These are phyloP conservation scores for Phytopythium cucurbitacearum DNA, from an alignment of 352 stramenopile species.

Conservation along the genomic window DNA sequence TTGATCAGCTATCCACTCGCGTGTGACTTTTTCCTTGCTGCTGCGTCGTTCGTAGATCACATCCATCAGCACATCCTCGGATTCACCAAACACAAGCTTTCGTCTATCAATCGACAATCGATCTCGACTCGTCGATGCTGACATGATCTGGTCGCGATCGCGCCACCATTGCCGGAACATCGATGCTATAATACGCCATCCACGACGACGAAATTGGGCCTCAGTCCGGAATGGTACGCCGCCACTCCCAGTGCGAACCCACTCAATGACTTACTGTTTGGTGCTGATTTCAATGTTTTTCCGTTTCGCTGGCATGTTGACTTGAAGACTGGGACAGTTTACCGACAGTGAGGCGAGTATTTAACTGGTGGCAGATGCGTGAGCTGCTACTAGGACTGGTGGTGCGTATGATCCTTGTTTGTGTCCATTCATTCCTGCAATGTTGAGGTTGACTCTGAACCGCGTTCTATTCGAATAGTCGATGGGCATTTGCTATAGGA, in stretches of 20 bases:
- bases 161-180: conserved; percentile 8
- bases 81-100: not conserved
- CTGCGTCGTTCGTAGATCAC: conserved; percentile 2
- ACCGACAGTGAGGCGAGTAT: too few species aligned
- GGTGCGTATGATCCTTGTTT: too few species aligned
- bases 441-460: too few species aligned
- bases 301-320: too few species aligned
- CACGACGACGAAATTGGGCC: conserved; percentile 2
- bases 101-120: conserved; percentile 5
- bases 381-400: too few species aligned
- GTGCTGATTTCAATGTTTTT: not conserved
- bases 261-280: conserved; percentile 4
- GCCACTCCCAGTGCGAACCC: not conserved
- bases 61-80: conserved; percentile 5
- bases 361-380: too few species aligned
- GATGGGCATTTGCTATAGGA: too few species aligned
- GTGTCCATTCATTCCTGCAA: too few species aligned
- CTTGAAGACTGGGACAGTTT: too few species aligned
- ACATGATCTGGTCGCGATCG: conserved; percentile 8
- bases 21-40: conserved; percentile 3
- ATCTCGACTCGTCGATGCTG: not conserved
- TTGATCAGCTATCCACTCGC: not conserved
- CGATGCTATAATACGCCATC: conserved; percentile 3
- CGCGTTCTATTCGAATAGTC: too few species aligned
- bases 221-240: conserved; percentile 1